Percentiles rank a stretch among this genome's conserved stretches.
phyloP scores from a whole-genome alignment of 2,329 filamentous ascomycete genomes.

The Ophiocordyceps camponoti-leonardi region DNA sequence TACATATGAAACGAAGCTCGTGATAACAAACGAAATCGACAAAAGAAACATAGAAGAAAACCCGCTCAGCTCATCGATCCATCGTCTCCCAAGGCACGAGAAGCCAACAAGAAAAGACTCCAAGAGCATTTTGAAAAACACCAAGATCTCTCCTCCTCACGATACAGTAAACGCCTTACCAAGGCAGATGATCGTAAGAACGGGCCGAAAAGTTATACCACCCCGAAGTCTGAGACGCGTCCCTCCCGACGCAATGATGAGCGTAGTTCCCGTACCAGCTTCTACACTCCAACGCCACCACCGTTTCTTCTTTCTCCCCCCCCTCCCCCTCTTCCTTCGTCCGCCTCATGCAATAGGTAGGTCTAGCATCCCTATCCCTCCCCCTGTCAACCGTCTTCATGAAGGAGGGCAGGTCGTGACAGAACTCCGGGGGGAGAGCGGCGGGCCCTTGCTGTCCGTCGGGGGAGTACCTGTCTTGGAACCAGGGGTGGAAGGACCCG shows the following conservation, averaged over 20 bases:
- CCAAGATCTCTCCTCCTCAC: too few species aligned
- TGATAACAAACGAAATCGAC: too few species aligned
- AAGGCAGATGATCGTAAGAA: neutral
- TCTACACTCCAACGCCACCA: neutral
- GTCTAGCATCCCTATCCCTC: neutral
- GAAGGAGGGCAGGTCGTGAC: neutral
- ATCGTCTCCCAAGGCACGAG: too few species aligned
- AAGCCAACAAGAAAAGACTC: too few species aligned
- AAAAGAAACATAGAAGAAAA: too few species aligned
- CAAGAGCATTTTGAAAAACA: too few species aligned
- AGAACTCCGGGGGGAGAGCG: neutral
- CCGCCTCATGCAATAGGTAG: neutral
- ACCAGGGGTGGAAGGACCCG: neutral
- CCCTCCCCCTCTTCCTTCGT: too few species aligned
- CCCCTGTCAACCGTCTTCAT: neutral
- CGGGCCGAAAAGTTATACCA: neutral
- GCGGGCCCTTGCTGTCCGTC: too few species aligned
- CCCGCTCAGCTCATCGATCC: too few species aligned
- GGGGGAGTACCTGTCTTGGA: neutral
- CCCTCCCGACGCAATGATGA: neutral
- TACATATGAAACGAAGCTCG: too few species aligned
- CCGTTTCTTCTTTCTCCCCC: too few species aligned
- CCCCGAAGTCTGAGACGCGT: neutral
- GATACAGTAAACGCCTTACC: too few species aligned
- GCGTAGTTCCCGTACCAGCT: neutral